Percentiles rank a stretch among this genome's conserved stretches.
Conservation (phyloP, 768 basidiomycete species). For the Kwoniella dendrophila region DNA sequence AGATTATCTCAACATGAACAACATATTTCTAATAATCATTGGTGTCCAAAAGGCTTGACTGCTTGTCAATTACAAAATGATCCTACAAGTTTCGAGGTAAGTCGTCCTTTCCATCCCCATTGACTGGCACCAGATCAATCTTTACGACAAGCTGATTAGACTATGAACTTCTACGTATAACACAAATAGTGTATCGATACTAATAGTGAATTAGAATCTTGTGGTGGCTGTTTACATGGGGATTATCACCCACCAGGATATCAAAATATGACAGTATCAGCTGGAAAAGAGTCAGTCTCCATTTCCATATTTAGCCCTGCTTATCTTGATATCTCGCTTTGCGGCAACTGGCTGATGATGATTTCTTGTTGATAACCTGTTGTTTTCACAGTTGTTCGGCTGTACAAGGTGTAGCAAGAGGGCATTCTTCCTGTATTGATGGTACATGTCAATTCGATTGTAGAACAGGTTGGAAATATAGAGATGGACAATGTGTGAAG, state of each 20-base stretch:
- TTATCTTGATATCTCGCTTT: background rate
- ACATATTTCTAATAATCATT: background rate
- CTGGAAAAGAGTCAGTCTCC: background rate
- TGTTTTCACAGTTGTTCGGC: background rate
- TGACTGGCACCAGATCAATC: too few relatives aligned
- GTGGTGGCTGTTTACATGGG: background rate
- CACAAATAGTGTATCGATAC: background rate
- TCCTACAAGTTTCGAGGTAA: background rate
- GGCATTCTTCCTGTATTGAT: background rate
- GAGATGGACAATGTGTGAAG: background rate
- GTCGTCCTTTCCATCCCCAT: background rate
- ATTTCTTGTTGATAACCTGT: background rate
- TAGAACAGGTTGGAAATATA: background rate
- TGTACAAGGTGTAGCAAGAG: background rate
- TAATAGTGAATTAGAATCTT: background rate
- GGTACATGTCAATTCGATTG: background rate
- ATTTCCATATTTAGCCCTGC: background rate
- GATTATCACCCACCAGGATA: background rate
- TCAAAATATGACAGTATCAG: background rate
- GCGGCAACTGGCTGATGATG: background rate
- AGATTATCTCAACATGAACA: background rate
- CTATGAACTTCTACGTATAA: background rate
- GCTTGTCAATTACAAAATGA: background rate
- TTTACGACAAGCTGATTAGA: background rate
- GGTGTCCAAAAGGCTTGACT: background rate